Evolutionary conservation across 2,329 filamentous ascomycete species (phyloP).

Genomic region (Aureobasidium sp.): DNA sequence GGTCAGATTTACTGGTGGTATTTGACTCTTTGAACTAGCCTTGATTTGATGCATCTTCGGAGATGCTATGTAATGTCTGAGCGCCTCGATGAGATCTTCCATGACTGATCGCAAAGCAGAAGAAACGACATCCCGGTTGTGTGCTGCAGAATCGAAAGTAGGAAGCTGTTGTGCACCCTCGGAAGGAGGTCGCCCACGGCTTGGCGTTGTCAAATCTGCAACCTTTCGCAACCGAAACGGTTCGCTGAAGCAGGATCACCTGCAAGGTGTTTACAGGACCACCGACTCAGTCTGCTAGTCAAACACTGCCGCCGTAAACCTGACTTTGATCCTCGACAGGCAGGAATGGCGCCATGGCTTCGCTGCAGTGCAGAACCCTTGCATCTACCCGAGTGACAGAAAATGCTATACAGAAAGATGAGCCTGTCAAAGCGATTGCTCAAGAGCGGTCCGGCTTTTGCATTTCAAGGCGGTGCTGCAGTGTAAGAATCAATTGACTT

Average conservation of each 20-base stretch:
- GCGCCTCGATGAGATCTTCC: not conserved
- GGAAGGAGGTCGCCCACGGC: not conserved
- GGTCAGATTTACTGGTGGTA: not conserved
- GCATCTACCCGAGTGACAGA: not conserved
- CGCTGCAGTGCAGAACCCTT: not conserved
- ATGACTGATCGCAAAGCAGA: not conserved
- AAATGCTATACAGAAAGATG: not conserved
- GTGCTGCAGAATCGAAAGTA: not conserved
- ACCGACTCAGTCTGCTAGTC: not conserved
- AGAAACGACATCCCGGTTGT: constrained; percentile 3
- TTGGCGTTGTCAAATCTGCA: constrained; percentile 7
- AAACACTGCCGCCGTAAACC: not conserved
- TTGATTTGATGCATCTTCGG: not conserved
- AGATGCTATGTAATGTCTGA: not conserved
- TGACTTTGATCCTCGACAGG: not conserved
- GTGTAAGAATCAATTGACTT: not conserved
- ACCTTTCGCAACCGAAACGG: not conserved
- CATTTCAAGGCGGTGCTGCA: not conserved
- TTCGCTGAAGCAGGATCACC: not conserved
- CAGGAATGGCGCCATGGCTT: not conserved
- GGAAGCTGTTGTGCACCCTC: constrained; percentile 3
- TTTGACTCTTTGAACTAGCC: not conserved
- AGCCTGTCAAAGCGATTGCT: not conserved
- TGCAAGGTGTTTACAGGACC: constrained; percentile 1
- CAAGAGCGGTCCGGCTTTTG: too few species aligned